Conservation (phyloP, 2,329 filamentous ascomycete species). For the Phaeosphaeriaceae sp. region DNA sequence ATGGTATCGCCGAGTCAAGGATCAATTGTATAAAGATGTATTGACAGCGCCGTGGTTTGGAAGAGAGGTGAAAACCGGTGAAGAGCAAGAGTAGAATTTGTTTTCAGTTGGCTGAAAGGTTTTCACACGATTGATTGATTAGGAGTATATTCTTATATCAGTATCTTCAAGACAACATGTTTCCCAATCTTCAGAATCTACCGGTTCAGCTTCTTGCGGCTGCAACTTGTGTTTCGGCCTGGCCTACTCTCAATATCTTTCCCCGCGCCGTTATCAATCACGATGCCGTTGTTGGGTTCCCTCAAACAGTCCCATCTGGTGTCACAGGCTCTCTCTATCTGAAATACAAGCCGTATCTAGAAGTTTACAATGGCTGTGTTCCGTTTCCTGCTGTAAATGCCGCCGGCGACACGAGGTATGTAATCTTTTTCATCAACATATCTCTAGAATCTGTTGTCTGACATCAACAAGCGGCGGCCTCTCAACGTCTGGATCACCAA, state of each 20-base stretch:
- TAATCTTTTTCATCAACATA: not conserved
- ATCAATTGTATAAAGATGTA: not conserved
- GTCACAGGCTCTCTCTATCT: constrained; percentile 57
- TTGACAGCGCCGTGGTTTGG: not conserved
- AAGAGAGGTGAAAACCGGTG: not conserved
- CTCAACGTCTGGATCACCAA: constrained; percentile 47
- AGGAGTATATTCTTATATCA: not conserved
- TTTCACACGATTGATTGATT: no score
- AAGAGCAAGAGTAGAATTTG: not conserved
- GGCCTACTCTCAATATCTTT: constrained; percentile 33
- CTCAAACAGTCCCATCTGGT: constrained; percentile 59
- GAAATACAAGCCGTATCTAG: constrained; percentile 63
- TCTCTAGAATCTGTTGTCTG: not conserved
- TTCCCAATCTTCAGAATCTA: constrained; percentile 26
- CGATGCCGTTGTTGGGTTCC: constrained; percentile 60
- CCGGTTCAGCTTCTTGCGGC: constrained; percentile 30
- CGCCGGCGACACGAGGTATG: constrained; percentile 63
- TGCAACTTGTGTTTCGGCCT: constrained; percentile 26
- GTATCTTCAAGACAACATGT: constrained; percentile 29
- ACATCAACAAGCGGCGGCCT: constrained; percentile 52
- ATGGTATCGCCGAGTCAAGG: not conserved
- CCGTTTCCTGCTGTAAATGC: constrained; percentile 68
- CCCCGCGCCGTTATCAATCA: constrained; percentile 53
- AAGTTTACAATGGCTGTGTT: constrained; percentile 66
- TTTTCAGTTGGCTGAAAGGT: no score